Conservation (phyloP, 2,329 filamentous ascomycete species). For the Sporothrix brunneoviolacea region DNA sequence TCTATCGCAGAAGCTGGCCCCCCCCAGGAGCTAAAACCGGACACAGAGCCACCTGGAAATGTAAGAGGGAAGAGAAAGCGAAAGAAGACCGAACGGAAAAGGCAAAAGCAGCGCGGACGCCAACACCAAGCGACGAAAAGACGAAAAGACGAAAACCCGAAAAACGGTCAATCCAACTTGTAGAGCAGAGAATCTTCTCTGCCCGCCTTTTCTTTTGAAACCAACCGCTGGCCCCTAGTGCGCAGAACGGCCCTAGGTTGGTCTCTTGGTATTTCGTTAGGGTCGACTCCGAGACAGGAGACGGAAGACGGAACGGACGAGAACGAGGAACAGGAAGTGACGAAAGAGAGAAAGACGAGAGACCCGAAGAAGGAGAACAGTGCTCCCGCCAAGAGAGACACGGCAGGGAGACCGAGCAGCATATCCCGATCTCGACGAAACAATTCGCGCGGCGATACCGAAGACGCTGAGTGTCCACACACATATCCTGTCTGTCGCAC, state of each 20-base stretch:
- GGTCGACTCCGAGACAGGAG: no score
- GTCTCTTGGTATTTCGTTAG: no score
- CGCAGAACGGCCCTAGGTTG: no score
- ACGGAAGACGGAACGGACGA: no score
- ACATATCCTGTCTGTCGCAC: neutral
- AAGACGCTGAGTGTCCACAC: neutral
- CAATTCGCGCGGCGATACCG: constrained; percentile 1
- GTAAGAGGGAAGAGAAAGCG: neutral
- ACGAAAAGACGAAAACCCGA: neutral
- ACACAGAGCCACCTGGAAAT: constrained; percentile 1
- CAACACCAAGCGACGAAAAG: neutral
- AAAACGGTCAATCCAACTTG: no score
- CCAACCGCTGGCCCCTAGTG: no score
- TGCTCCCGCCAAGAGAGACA: neutral
- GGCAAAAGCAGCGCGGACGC: no score
- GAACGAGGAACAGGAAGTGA: no score
- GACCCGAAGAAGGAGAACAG: no score
- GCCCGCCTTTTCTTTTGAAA: neutral
- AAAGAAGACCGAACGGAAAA: neutral
- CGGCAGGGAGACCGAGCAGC: neutral
- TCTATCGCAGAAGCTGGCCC: constrained; percentile 10
- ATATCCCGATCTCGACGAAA: neutral
- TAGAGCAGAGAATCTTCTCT: no score
- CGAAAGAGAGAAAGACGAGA: no score
- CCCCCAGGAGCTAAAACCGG: neutral